phyloP scores from a whole-genome alignment of 176 grass and related monocot genomes.

The Juncus effusus region DNA sequence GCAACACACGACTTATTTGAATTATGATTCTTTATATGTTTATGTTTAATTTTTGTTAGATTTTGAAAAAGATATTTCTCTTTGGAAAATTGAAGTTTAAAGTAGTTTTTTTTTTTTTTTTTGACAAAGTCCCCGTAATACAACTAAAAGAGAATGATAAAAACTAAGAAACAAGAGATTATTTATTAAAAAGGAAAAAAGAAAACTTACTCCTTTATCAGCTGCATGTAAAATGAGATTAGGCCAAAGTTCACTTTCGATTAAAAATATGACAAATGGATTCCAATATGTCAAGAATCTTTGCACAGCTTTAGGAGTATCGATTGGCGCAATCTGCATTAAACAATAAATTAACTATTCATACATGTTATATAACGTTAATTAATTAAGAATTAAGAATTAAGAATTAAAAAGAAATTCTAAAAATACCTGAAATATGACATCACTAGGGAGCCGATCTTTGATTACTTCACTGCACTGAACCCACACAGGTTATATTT shows the following conservation, averaged over 20 bases:
- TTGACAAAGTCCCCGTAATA: too few species aligned
- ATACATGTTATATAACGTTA: background rate
- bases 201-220: conserved; percentile 49
- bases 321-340: conserved; percentile 76
- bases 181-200: too few species aligned
- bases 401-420: background rate
- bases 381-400: background rate
- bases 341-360: conserved; percentile 8
- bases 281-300: conserved; percentile 79
- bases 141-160: background rate
- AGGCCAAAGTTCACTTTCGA: conserved; percentile 97
- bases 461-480: conserved; percentile 71
- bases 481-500: background rate
- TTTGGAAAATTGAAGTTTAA: too few species aligned
- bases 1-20: too few species aligned
- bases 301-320: conserved; percentile 51
- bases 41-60: too few species aligned
- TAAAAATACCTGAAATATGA: conserved; percentile 62
- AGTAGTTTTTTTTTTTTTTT: too few species aligned
- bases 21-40: too few species aligned
- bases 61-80: too few species aligned
- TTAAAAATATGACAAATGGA: conserved; percentile 62
- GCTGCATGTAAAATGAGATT: conserved; percentile 82
- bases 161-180: conserved; percentile 1
- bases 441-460: conserved; percentile 60